Base-by-base conservation (phyloP, 192 early-diverging fungal genomes). In the Linnemannia schmuckeri region DNA sequence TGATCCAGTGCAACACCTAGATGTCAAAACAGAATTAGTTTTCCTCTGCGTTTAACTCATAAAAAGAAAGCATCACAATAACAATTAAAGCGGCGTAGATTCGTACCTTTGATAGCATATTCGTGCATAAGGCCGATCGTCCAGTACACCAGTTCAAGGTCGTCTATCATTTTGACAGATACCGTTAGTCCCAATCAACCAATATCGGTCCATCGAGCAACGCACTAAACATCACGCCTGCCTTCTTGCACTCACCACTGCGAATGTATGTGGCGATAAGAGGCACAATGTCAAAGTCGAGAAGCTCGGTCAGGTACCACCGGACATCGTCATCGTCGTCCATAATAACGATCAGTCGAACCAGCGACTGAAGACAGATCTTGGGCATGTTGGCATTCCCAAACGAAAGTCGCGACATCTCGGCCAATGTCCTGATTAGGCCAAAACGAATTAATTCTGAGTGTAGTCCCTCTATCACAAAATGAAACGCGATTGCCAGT, bases 351-450 rank as follows among this genome's bases (percentile, higher is more conserved):
- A 96, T 79, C 42, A 97, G 76, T 42, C 96, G 88, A 22, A 97
- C 96, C 55, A 97, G 80, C 47, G 93, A 89, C 76, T 97, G 95
- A 78, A 97, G 83, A 83, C 95, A 97, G 15, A 95, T 90, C 73
- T 95, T 96, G 63, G 96, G 96, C 94, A 96, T 95, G 68, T 92
- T 96, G 12, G 94, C 93, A 75, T 96, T 97, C 13, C 96, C 96
- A 85, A 96, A 96, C 9, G 94, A 95, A n/a, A 93, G 83, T 12
- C 96, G 87, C 1, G 95, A 90, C 93, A 96, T 92, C 44, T 85
- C 81, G 0, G 93, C 94, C 42, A 97, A 74, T 13, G 95, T 77
- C 24, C 80, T 81, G 70, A 97, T 89, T 57, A 96, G 88, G 0
- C 90, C 94, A 30, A 44, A 71, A 22, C 61, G 49, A 33, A 86